Conservation (phyloP, 805 yeast genomes). For the Wickerhamia fluorescens region DNA sequence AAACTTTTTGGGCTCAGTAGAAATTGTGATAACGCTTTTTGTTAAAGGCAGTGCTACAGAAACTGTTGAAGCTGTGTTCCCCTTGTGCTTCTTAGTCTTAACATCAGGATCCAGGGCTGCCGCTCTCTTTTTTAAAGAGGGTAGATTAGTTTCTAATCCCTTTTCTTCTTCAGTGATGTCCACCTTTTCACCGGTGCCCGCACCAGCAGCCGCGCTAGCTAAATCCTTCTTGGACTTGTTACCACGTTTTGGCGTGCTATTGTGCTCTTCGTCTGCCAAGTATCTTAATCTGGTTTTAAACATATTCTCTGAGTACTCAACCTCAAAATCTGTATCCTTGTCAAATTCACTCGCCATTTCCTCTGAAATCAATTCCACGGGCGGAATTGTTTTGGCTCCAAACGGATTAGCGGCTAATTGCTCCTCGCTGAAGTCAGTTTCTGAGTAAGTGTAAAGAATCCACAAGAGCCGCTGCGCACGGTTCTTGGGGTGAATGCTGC, state of each 20-base stretch:
- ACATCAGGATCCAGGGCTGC: too few relatives aligned
- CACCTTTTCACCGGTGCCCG: too few relatives aligned
- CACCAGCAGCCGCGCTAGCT: conserved; percentile 9
- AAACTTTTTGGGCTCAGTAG: conserved; percentile 5
- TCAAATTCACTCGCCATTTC: conserved; percentile 27
- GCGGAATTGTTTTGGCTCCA: conserved; percentile 30
- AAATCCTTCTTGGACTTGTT: conserved; percentile 21
- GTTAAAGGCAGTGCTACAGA: conserved; percentile 5
- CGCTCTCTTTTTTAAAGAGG: conserved; percentile 3
- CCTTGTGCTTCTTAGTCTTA: conserved; percentile 5
- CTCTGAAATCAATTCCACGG: conserved; percentile 20
- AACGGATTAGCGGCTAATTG: conserved; percentile 55
- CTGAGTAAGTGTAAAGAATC: conserved; percentile 74
- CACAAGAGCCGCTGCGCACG: conserved; percentile 74
- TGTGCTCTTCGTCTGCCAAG: conserved; percentile 33
- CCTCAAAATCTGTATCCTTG: conserved; percentile 42
- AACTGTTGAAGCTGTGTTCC: conserved; percentile 1
- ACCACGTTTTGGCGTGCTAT: conserved; percentile 25
- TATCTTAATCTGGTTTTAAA: conserved; percentile 33
- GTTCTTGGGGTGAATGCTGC: conserved; percentile 51
- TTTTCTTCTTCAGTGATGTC: too few relatives aligned
- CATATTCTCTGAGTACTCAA: conserved; percentile 44
- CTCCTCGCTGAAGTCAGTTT: conserved; percentile 54
- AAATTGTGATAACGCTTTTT: conserved; percentile 3
- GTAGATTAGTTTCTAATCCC: too few relatives aligned